Percentiles rank a stretch among this genome's conserved stretches.
Conservation (phyloP, 2,329 filamentous ascomycete genomes). For the Aspergillus quadricinctus region DNA sequence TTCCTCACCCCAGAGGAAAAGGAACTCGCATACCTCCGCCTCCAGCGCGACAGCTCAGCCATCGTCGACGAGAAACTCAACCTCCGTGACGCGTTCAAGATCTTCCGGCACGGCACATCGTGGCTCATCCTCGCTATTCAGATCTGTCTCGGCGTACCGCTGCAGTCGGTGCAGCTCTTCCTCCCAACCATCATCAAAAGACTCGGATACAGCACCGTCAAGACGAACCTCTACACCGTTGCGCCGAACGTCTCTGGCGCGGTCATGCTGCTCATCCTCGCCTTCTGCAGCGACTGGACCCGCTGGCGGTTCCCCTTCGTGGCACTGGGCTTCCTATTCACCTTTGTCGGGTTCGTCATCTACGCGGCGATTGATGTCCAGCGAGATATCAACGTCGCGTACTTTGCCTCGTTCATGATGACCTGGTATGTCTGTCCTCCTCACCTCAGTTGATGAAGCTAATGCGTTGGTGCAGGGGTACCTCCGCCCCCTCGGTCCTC, state of each 20-base stretch:
- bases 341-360: constrained; percentile 73
- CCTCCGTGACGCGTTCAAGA: constrained; percentile 47
- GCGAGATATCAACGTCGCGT: constrained; percentile 59
- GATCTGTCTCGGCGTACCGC: constrained; percentile 56
- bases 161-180: constrained; percentile 55
- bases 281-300: constrained; percentile 64
- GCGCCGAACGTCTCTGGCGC: constrained; percentile 74
- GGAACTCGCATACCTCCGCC: constrained; percentile 64
- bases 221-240: constrained; percentile 76
- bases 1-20: constrained; percentile 66
- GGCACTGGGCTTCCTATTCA: constrained; percentile 67
- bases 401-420: constrained; percentile 78
- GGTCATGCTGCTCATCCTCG: constrained; percentile 66
- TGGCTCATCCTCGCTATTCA: constrained; percentile 55
- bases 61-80: constrained; percentile 55
- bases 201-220: constrained; percentile 52
- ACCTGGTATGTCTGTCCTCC: constrained; percentile 45
- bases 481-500: constrained; percentile 68
- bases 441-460: too few relatives aligned
- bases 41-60: constrained; percentile 69
- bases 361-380: constrained; percentile 67
- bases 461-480: constrained; percentile 47
- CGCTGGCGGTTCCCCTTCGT: constrained; percentile 70
- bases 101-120: constrained; percentile 53
- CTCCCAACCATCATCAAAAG: constrained; percentile 55